These are phyloP conservation scores for Pythium sukuiense DNA, from an alignment of 352 stramenopile species.

Conservation along the genomic window DNA sequence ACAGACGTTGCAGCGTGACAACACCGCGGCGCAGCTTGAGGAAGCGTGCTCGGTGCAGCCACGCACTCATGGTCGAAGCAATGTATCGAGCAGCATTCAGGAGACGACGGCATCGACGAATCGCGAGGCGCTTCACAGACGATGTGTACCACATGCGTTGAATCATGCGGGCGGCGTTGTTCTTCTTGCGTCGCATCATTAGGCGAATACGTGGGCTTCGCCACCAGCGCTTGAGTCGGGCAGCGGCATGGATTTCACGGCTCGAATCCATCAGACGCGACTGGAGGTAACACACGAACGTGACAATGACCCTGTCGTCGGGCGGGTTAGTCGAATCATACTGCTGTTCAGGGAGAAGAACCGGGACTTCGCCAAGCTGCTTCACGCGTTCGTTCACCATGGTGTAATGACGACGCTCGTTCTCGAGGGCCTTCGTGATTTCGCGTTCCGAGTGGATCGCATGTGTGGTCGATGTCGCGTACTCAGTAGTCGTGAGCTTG, in stretches of 20 bases:
- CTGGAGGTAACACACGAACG: constrained; percentile 94
- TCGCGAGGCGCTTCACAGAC: constrained; percentile 65
- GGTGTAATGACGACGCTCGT: constrained; percentile 84
- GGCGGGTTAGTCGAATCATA: constrained; percentile 89
- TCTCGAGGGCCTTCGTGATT: constrained; percentile 38
- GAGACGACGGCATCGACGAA: constrained; percentile 66
- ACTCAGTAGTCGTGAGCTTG: constrained; percentile 40
- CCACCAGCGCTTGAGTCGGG: constrained; percentile 87
- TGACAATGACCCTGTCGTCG: constrained; percentile 94
- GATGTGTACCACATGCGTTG: constrained; percentile 84
- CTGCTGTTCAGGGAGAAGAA: constrained; percentile 74
- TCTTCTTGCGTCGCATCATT: constrained; percentile 60
- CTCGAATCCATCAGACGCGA: constrained; percentile 94
- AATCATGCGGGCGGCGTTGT: constrained; percentile 49
- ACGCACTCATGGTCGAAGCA: constrained; percentile 30
- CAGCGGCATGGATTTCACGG: constrained; percentile 90
- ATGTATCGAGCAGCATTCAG: constrained; percentile 61
- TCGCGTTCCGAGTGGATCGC: constrained; percentile 23
- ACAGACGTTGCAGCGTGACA: constrained; percentile 21
- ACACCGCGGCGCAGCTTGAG: constrained; percentile 33
- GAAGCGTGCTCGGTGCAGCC: constrained; percentile 19
- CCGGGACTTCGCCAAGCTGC: constrained; percentile 91
- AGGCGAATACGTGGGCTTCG: constrained; percentile 52
- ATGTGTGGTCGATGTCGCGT: constrained; percentile 26
- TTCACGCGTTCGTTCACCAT: constrained; percentile 89